Percentiles rank a stretch among this genome's conserved stretches.
phyloP scores from a whole-genome alignment of 371 early-diverging fungal species.

The Syncephalastrum sp. region DNA sequence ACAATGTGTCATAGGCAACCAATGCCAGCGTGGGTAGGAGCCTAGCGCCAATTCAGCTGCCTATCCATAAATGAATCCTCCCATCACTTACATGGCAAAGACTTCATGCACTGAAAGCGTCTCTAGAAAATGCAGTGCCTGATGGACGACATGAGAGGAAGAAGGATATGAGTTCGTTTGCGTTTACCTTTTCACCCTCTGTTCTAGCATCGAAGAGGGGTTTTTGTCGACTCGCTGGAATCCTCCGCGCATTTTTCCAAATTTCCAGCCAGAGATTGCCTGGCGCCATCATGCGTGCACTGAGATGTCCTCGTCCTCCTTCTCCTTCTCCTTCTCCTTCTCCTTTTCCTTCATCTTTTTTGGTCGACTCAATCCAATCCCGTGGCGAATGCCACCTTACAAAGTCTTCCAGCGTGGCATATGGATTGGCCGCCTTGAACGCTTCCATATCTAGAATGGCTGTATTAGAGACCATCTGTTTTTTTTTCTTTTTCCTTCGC shows the following conservation, averaged over 20 bases:
- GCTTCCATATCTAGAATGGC: slow-evolving; percentile 66
- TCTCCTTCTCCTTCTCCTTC: slow-evolving; percentile 24
- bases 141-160: slow-evolving; percentile 3
- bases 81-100: slow-evolving; percentile 56
- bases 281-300: slow-evolving; percentile 77
- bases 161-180: background rate
- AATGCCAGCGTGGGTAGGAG: slow-evolving; percentile 74
- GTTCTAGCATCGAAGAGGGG: slow-evolving; percentile 74
- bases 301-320: slow-evolving; percentile 39
- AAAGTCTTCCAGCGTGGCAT: slow-evolving; percentile 80
- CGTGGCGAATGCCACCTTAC: slow-evolving; percentile 96
- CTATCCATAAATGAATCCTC: background rate
- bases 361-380: slow-evolving; percentile 62
- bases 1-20: slow-evolving; percentile 74
- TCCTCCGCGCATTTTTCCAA: slow-evolving; percentile 71
- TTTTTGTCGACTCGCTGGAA: slow-evolving; percentile 75
- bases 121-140: slow-evolving; percentile 75
- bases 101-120: slow-evolving; percentile 64
- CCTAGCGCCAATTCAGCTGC: slow-evolving; percentile 12
- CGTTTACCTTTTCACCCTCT: slow-evolving; percentile 67
- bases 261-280: slow-evolving; percentile 87
- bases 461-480: background rate
- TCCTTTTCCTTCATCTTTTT: slow-evolving; percentile 23
- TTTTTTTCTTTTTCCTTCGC: background rate
- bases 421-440: slow-evolving; percentile 88